These are phyloP conservation scores for Gynochthodes officinalis DNA, from an alignment of 257 asterid species.

Conservation along the genomic window DNA sequence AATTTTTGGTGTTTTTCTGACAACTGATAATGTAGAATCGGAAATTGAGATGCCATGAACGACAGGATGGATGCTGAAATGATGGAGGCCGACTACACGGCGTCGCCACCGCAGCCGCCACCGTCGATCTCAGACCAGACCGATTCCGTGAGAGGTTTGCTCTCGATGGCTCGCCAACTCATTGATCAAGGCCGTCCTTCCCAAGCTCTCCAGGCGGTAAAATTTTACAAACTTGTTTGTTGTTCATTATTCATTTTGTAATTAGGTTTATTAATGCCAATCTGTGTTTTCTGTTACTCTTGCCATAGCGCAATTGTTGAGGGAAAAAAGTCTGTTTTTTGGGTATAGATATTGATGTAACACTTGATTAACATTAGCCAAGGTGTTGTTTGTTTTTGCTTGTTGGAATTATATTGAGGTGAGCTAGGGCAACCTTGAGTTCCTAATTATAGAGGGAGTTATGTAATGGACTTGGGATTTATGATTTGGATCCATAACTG, in stretches of 20 bases:
- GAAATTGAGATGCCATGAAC: conserved; percentile 50
- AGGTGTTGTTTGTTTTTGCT: no score
- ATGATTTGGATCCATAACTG: neutral
- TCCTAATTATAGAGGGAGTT: neutral
- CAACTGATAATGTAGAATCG: neutral
- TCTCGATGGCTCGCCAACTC: conserved; percentile 72
- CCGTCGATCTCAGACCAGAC: conserved; percentile 33
- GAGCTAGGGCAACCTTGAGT: neutral
- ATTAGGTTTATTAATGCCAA: conserved; percentile 3
- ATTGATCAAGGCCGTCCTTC: conserved; percentile 74
- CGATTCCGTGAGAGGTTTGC: conserved; percentile 47
- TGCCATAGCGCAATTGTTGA: neutral
- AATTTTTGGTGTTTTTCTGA: neutral
- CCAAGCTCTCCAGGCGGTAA: conserved; percentile 89
- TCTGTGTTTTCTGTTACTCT: neutral
- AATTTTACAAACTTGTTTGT: neutral
- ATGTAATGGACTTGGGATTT: neutral
- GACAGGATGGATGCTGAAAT: conserved; percentile 50
- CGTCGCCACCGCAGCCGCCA: conserved; percentile 20
- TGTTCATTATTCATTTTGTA: neutral
- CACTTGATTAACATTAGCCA: no score
- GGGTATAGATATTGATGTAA: no score
- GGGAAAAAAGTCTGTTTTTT: neutral
- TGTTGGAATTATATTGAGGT: neutral
- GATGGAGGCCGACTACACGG: conserved; percentile 61